These are phyloP conservation scores for Cystobasidiaceae sp. DNA, from an alignment of 1,284 basidiomycete species.

Conservation along the genomic window DNA sequence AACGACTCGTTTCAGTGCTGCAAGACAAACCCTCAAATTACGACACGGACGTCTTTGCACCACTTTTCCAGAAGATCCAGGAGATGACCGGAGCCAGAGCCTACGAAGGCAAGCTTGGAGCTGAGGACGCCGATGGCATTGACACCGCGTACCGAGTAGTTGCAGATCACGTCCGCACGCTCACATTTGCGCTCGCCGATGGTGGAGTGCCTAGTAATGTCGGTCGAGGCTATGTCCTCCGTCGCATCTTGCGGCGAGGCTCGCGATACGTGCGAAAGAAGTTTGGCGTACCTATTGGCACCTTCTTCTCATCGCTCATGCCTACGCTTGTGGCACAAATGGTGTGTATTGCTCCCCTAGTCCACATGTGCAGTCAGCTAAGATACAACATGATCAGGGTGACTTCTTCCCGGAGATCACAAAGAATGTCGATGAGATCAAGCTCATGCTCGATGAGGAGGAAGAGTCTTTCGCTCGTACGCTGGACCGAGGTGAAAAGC, in stretches of 20 bases:
- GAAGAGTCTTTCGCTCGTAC: constrained; percentile 95
- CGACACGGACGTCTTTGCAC: constrained; percentile 91
- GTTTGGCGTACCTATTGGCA: constrained; percentile 86
- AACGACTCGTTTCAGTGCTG: constrained; percentile 88
- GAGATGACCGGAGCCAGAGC: constrained; percentile 81
- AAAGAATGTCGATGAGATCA: constrained; percentile 75
- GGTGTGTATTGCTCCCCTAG: too few relatives aligned
- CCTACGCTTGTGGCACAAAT: constrained; percentile 85
- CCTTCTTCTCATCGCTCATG: constrained; percentile 88
- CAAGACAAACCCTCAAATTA: constrained; percentile 93
- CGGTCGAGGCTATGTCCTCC: constrained; percentile 89
- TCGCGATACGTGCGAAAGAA: constrained; percentile 94
- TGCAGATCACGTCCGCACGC: constrained; percentile 91
- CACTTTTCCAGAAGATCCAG: constrained; percentile 82
- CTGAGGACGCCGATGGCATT: constrained; percentile 87
- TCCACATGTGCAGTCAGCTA: neutral
- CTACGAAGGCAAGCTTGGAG: constrained; percentile 84
- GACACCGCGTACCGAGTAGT: constrained; percentile 97
- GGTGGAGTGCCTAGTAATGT: constrained; percentile 95
- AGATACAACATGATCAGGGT: constrained; percentile 55
- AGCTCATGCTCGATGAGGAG: constrained; percentile 95
- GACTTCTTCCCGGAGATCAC: constrained; percentile 89
- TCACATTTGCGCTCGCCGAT: constrained; percentile 92
- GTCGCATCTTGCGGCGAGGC: constrained; percentile 85
- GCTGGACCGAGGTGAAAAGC: constrained; percentile 89